Base-by-base conservation (phyloP, 345 rosid genomes). In the Turritis glabra region DNA sequence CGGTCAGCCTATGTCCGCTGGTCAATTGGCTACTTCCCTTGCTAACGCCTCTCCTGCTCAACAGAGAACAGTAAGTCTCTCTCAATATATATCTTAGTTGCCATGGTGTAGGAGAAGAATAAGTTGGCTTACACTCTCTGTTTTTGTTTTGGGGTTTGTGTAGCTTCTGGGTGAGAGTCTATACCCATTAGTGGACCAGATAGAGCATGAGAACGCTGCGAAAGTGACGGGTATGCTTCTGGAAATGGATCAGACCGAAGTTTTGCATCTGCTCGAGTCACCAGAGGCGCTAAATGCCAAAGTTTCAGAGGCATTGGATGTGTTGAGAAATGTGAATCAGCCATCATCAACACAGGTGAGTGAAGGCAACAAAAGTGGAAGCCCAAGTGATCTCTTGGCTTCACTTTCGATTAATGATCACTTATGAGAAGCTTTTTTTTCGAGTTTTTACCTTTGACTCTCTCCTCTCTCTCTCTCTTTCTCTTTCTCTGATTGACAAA, bases 151-250 rank as follows among this genome's bases (percentile, higher is more conserved):
- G 22, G 23, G 29, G 67, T 52, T 38, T 59, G 9, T 72, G 73
- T 52, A 90, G 97, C 70, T 90, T 76, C 77, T 88, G 33, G 94
- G 93, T 4, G 93, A 90, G 78, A 81, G 84, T 77, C 82, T 90
- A 1, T 88, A 87, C 77, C 92, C 94, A 47, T 86, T 84, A 19
- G 97, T 90, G 44, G 86, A 89, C 14, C 84, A 81, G 75, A 73
- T 90, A 80, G 94, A 90, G 79, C 89, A 82, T 25, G 92, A 87
- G 9, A 83, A 83, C 21, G 89, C 97, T 1, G 92, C 94, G 3
- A 90, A 90, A 77, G 93, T 90, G 50, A 90, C 97, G 0, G 92
- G 97, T 35, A 89, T 90, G 97, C 92, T 87, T 71, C 76, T 87
- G 25, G 94, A 90, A 83, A 89, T 87, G 97, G 94, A 89, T 41